phyloP scores from a whole-genome alignment of 192 early-diverging fungal genomes.

The Backusella sp. region DNA sequence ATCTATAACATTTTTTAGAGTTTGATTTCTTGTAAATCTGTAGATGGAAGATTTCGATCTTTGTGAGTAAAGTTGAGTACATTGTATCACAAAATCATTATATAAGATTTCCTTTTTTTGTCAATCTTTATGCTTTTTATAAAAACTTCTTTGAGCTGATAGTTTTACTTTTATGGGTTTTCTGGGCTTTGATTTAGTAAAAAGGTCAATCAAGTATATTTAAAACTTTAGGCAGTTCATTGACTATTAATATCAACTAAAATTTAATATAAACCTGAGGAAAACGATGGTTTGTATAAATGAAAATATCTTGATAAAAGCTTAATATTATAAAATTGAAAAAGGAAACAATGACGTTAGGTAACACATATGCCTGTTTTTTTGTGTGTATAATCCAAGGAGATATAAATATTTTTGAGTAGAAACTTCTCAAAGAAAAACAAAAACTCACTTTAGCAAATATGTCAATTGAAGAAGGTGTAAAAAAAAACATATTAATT shows the following conservation, averaged over 20 bases:
- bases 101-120: background rate
- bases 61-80: background rate
- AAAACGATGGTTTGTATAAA: background rate
- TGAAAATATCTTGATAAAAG: background rate
- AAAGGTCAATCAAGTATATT: background rate
- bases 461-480: background rate
- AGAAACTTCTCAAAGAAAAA: background rate
- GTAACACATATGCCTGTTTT: background rate
- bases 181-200: background rate
- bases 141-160: background rate
- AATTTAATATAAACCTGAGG: background rate
- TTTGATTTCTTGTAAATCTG: background rate
- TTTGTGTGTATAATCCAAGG: background rate
- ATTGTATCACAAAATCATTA: background rate
- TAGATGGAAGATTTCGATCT: background rate
- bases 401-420: background rate
- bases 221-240: background rate
- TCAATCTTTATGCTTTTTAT: background rate
- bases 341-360: constrained; percentile 5
- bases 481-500: background rate
- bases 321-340: background rate
- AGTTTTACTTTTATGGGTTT: background rate
- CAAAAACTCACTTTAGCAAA: background rate
- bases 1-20: background rate
- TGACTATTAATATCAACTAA: background rate